phyloP scores from a whole-genome alignment of 1,139 yeast species.

The Maudiozyma humilis region DNA sequence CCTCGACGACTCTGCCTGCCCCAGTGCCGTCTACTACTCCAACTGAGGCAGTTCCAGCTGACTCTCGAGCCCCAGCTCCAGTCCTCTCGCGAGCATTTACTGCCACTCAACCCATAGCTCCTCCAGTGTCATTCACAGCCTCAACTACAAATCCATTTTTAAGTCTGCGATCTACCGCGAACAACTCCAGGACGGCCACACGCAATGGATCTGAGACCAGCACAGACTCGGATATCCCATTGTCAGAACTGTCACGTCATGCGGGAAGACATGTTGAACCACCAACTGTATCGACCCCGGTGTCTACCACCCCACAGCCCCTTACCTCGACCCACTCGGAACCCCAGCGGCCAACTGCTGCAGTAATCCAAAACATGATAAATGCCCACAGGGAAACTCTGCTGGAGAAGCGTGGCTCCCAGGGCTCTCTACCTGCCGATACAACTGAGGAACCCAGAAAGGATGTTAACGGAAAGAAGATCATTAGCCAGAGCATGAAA shows the following conservation, averaged over 20 bases:
- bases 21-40: no score
- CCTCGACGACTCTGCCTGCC: no score
- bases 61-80: neutral
- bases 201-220: neutral
- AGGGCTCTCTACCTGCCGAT: no score
- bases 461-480: neutral
- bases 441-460: neutral
- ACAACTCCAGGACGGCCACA: neutral
- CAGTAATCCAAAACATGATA: neutral
- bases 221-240: slow-evolving; percentile 11
- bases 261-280: neutral
- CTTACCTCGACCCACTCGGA: no score
- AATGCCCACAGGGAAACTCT: neutral
- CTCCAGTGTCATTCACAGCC: neutral
- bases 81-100: neutral
- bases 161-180: no score
- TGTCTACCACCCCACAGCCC: neutral
- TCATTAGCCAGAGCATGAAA: neutral
- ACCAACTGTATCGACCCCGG: neutral
- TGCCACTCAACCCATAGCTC: neutral
- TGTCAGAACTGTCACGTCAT: neutral
- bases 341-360: neutral
- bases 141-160: no score
- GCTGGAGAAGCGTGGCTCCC: no score
- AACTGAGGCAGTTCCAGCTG: neutral